Evolutionary conservation across 192 early-diverging fungal genomes (phyloP).

Genomic region (Fimicolochytrium jonesii): DNA sequence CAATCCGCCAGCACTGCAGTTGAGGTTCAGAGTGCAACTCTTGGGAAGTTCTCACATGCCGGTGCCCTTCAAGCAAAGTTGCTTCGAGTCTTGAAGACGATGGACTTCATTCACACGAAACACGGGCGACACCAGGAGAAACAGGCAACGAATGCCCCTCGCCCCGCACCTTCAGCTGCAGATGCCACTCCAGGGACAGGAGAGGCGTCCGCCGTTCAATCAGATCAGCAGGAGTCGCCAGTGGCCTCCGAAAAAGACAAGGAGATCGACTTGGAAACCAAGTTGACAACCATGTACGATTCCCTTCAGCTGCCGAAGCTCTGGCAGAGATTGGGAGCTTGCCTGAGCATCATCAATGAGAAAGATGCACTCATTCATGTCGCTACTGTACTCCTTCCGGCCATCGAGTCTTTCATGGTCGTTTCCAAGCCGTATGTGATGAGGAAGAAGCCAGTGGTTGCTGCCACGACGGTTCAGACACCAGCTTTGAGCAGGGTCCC

Average conservation of each 20-base stretch:
- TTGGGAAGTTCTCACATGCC: constrained; percentile 76
- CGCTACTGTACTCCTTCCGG: constrained; percentile 85
- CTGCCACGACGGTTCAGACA: background rate
- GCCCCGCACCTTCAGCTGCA: too few relatives aligned
- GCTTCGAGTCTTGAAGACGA: constrained; percentile 86
- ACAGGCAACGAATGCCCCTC: too few relatives aligned
- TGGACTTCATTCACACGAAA: constrained; percentile 82
- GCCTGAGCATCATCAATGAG: constrained; percentile 67
- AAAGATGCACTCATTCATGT: constrained; percentile 74
- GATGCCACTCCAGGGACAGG: background rate
- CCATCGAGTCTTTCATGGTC: constrained; percentile 98
- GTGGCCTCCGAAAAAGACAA: too few relatives aligned
- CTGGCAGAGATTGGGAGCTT: constrained; percentile 75
- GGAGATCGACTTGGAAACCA: too few relatives aligned
- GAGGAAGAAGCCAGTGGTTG: constrained; percentile 23
- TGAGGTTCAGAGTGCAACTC: constrained; percentile 66
- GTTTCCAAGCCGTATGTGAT: constrained; percentile 87
- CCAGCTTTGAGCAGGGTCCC: constrained; percentile 17
- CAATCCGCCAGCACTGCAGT: constrained; percentile 52
- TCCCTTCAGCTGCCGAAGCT: constrained; percentile 43
- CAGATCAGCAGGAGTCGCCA: too few relatives aligned
- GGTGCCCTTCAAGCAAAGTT: constrained; percentile 90
- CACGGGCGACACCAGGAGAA: too few relatives aligned
- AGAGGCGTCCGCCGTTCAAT: background rate
- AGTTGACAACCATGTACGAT: constrained; percentile 37